A percentile compares a stretch with the other conserved stretches of the same genome.
Conservation (phyloP, 2,329 filamentous ascomycete genomes). For the Microdochium paspali region DNA sequence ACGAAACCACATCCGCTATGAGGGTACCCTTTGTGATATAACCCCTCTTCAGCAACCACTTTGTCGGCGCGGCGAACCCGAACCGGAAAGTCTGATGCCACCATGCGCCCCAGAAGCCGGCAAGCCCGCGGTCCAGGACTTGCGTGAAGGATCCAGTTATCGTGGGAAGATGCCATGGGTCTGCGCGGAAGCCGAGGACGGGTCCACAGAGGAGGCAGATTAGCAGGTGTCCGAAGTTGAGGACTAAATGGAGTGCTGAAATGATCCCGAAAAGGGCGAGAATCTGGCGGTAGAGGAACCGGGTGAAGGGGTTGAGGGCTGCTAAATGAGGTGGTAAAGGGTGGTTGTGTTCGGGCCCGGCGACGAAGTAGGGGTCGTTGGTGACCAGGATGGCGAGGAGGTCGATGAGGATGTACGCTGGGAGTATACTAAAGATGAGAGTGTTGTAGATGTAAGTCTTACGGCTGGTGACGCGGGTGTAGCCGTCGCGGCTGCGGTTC, state of each 20-base stretch:
- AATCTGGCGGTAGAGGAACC: constrained; percentile 46
- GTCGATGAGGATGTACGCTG: constrained; percentile 60
- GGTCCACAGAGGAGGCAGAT: constrained; percentile 38
- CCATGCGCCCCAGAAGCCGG: constrained; percentile 74
- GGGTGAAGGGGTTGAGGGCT: constrained; percentile 29
- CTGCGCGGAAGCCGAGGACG: constrained; percentile 39
- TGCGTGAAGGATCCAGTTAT: constrained; percentile 43
- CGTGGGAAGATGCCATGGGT: constrained; percentile 44
- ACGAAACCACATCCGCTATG: constrained; percentile 21
- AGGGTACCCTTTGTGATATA: constrained; percentile 25
- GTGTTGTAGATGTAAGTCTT: background rate
- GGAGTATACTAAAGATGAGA: constrained; percentile 35
- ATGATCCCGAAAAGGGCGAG: constrained; percentile 48
- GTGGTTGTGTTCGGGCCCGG: constrained; percentile 33
- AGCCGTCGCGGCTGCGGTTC: constrained; percentile 33
- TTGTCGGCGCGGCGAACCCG: constrained; percentile 54
- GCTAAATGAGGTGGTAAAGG: constrained; percentile 33
- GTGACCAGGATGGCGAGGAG: constrained; percentile 58
- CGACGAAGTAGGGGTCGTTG: constrained; percentile 69
- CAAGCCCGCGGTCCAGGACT: constrained; percentile 60
- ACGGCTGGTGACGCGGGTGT: constrained; percentile 31
- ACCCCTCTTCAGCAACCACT: constrained; percentile 31
- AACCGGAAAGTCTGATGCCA: constrained; percentile 90
- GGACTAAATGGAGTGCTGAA: constrained; percentile 49
- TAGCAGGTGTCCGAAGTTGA: constrained; percentile 49